Percentiles rank a stretch among this genome's conserved stretches.
These are phyloP conservation scores for Naegleria gruberi DNA, from an alignment of 208 protist genomes.

Conservation along the genomic window DNA sequence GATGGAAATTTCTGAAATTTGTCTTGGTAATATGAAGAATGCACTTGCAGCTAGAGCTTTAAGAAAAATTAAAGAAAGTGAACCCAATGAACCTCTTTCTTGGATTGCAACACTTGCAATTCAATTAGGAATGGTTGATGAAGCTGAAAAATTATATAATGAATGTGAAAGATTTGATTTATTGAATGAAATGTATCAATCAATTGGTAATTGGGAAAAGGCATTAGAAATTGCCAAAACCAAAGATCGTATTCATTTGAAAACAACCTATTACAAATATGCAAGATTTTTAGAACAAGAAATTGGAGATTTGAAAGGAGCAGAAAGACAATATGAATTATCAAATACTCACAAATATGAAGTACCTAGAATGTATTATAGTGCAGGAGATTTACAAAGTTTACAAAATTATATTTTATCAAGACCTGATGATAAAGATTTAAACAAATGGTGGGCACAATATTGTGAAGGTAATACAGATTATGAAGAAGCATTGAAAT, in stretches of 20 bases:
- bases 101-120: constrained; percentile 85
- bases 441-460: constrained; percentile 73
- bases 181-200: constrained; percentile 80
- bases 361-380: constrained; percentile 82
- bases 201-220: constrained; percentile 82
- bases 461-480: constrained; percentile 74
- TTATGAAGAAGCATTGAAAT: constrained; percentile 71
- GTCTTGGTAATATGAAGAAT: constrained; percentile 84
- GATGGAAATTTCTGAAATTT: constrained; percentile 84
- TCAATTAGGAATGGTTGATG: constrained; percentile 79
- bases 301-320: constrained; percentile 72
- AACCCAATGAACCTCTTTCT: constrained; percentile 68
- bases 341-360: constrained; percentile 71
- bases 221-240: constrained; percentile 73
- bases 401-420: constrained; percentile 66
- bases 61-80: constrained; percentile 60
- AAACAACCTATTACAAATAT: constrained; percentile 80
- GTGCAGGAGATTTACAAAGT: constrained; percentile 61
- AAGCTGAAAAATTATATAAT: constrained; percentile 68
- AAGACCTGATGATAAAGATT: constrained; percentile 28
- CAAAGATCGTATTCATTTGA: constrained; percentile 80
- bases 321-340: constrained; percentile 81
- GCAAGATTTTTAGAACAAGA: constrained; percentile 80
- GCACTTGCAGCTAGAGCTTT: constrained; percentile 71
- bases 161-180: constrained; percentile 77